Conservation (phyloP, 2,329 filamentous ascomycete genomes). For the Furcasterigmium furcatum region DNA sequence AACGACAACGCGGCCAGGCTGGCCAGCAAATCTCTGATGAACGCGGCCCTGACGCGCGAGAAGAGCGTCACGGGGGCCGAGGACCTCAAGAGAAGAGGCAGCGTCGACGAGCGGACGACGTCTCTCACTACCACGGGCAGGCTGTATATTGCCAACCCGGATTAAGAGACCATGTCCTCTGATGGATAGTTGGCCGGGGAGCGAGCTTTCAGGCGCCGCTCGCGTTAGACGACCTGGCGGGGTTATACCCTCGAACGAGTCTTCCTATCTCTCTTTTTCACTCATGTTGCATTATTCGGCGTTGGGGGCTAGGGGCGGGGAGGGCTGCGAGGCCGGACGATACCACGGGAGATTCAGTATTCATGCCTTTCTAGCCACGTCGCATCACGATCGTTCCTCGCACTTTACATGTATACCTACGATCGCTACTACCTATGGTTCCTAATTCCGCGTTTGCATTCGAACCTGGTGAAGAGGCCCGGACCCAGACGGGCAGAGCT, state of each 20-base stretch:
- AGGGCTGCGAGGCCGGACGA: not conserved
- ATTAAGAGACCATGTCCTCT: constrained; percentile 36
- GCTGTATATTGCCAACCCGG: constrained; percentile 84
- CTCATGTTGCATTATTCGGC: constrained; percentile 10
- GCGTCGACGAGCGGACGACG: constrained; percentile 78
- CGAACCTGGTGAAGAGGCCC: too few relatives aligned
- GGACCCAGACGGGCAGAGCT: too few relatives aligned
- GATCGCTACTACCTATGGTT: constrained; percentile 4
- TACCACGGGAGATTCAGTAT: not conserved
- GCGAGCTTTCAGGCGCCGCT: too few relatives aligned
- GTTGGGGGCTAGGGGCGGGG: constrained; percentile 6
- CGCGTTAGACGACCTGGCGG: too few relatives aligned
- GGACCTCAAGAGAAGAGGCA: constrained; percentile 72
- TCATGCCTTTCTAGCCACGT: not conserved
- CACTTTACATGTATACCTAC: constrained; percentile 2
- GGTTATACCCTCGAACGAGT: too few relatives aligned
- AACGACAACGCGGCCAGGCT: constrained; percentile 38
- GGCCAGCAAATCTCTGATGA: constrained; percentile 55
- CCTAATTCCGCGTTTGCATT: not conserved
- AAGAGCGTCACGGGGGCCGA: constrained; percentile 67
- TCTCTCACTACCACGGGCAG: constrained; percentile 66
- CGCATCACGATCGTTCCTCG: constrained; percentile 4
- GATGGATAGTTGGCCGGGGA: too few relatives aligned
- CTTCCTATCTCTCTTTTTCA: not conserved
- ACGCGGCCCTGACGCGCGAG: constrained; percentile 57